Evolutionary conservation across 1,284 basidiomycete species (phyloP), one percentile per base, ranked within the genome.

Genomic region (Stereum hirsutum): DNA sequence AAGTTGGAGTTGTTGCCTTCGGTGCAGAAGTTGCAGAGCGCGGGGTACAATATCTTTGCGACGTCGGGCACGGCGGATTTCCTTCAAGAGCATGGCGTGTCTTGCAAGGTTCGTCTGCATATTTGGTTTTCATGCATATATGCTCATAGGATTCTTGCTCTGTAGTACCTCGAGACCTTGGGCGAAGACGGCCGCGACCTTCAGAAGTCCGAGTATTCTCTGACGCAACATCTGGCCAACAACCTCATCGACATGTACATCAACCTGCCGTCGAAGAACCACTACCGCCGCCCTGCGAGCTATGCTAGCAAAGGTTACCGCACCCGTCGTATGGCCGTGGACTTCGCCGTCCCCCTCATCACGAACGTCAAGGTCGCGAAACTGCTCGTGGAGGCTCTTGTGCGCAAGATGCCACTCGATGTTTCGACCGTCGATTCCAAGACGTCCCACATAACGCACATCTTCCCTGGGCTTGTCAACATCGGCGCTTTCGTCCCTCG

Each of bases 341-440:
- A 99, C 66, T 97, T 95, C 57, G 94, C 93, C 26, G 85, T 99
- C 30, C 95, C 96, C 0, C 74, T 99, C 43, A 93, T 99, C 61
- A 99, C 95, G 46, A 99, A 99, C 61, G 89, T 99, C 68, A 99
- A 99, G 73, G 94, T 93, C 60, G 96, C 96, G 50, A 99, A 99
- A 67, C 75, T 99, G 57, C 79, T 99, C 40, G 88, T 92, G 31
- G 94, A 99, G 64, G 96, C 95, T 2, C 77, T 99, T 46, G 87
- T 97, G 47, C 81, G 92, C 53, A 89, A 81, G 63, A 61, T 85
- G 20, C 85, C 93, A 14, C 75, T 99, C 41, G 86, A 95, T 44
- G 89, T 99, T 32, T 88, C 90, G 5, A 84, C 74, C 45, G 77
- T 97, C 52, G 96, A 99, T 63, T 91, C 81, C 69, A 97, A 99